Evolutionary conservation across 371 early-diverging fungal genomes (phyloP).

Genomic region (Chytridium lagenaria): DNA sequence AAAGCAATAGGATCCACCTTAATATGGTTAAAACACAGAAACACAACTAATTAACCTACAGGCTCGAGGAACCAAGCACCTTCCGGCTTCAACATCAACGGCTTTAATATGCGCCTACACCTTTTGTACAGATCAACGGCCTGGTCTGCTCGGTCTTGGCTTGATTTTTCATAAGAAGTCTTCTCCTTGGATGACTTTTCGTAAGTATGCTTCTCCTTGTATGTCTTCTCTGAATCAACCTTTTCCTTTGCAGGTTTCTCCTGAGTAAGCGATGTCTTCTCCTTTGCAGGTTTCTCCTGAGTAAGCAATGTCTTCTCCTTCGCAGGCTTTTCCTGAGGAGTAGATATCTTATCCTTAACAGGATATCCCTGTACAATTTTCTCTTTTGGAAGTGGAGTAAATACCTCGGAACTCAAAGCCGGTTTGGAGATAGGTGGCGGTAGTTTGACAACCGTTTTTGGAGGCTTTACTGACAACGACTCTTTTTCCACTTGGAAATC

Average conservation of each 20-base stretch:
- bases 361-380: too few species aligned
- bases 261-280: too few species aligned
- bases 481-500: not conserved
- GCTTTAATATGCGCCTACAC: conserved; percentile 35
- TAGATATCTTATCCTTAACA: too few species aligned
- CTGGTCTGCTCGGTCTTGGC: not conserved
- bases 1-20: conserved; percentile 78
- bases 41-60: conserved; percentile 57
- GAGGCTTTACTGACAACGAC: not conserved
- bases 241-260: too few species aligned
- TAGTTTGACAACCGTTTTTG: not conserved
- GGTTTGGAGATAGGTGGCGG: not conserved
- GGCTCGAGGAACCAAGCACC: conserved; percentile 77
- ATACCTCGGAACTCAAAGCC: not conserved
- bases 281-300: too few species aligned
- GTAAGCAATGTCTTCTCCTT: too few species aligned
- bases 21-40: conserved; percentile 11
- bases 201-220: too few species aligned
- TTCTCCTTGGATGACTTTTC: too few species aligned
- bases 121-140: conserved; percentile 10
- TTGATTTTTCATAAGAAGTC: too few species aligned
- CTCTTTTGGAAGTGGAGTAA: not conserved
- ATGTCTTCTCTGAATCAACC: too few species aligned
- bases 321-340: too few species aligned
- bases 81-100: conserved; percentile 18